Evolutionary conservation across 2,329 filamentous ascomycete species (phyloP).

Genomic region (Penicillium olsonii): DNA sequence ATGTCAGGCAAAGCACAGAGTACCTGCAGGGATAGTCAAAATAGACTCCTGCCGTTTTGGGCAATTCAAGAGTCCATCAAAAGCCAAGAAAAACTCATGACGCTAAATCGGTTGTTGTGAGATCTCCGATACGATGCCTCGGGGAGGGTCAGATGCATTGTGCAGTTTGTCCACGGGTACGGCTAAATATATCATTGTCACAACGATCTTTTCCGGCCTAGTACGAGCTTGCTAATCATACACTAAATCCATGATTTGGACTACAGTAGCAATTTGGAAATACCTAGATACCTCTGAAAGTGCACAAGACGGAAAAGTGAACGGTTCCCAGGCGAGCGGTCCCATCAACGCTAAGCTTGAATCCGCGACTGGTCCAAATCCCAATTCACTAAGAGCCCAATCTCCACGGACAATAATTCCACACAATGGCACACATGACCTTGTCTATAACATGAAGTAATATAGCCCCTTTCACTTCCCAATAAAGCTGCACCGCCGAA

Average conservation of each 20-base stretch:
- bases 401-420: neutral
- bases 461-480: neutral
- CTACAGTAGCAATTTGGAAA: too few relatives aligned
- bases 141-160: neutral
- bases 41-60: slow-evolving; percentile 6
- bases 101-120: neutral
- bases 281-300: too few relatives aligned
- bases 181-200: neutral
- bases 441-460: neutral
- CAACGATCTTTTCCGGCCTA: neutral
- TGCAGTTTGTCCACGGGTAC: neutral
- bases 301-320: too few relatives aligned
- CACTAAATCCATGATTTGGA: too few relatives aligned
- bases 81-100: neutral
- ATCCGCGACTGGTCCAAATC: slow-evolving; percentile 2
- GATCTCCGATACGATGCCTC: neutral
- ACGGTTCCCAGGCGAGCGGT: too few relatives aligned
- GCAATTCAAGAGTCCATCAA: neutral
- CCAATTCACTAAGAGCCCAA: slow-evolving; percentile 3
- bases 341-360: slow-evolving; percentile 2
- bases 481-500: neutral
- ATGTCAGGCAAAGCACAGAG: slow-evolving; percentile 3
- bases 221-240: too few relatives aligned
- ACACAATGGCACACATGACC: neutral
- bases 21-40: neutral